Conservation (phyloP, 305 asterid species). For the Solanum chacoense region DNA sequence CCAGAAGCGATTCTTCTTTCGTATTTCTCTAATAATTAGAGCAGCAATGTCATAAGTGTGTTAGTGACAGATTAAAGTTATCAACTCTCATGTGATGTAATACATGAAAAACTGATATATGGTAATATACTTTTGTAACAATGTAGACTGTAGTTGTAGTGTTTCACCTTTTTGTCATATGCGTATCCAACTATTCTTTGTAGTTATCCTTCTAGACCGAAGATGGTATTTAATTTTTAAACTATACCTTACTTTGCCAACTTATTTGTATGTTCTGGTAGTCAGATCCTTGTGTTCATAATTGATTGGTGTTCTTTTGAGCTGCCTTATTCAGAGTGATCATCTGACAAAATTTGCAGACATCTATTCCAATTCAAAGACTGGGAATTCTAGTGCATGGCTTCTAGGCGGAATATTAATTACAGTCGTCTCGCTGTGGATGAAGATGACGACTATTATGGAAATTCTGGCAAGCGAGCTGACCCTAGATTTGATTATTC, state of each 20-base stretch:
- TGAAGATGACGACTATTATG: conserved; percentile 43
- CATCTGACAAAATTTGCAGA: not conserved
- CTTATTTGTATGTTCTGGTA: not conserved
- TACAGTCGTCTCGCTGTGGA: conserved; percentile 51
- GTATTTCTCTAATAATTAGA: not conserved
- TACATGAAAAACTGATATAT: not conserved
- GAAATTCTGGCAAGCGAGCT: conserved; percentile 16
- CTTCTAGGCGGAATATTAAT: conserved; percentile 53
- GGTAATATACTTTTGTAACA: not conserved
- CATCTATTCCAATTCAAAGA: not conserved
- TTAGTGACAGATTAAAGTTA: not conserved
- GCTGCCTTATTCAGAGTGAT: not conserved
- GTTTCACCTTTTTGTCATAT: not conserved
- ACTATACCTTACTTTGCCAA: not conserved
- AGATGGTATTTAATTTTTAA: not conserved
- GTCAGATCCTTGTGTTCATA: not conserved
- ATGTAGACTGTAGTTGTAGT: not conserved
- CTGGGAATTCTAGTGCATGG: conserved; percentile 24
- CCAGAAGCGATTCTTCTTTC: not conserved
- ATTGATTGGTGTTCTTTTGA: not conserved
- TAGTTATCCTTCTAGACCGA: not conserved
- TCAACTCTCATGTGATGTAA: not conserved
- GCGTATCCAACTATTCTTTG: not conserved
- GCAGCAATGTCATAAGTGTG: not conserved
- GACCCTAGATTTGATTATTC: conserved; percentile 73